Percentiles rank a stretch among this genome's conserved stretches.
Conservation (phyloP, 331 rosid species). For the Ulmus americana region DNA sequence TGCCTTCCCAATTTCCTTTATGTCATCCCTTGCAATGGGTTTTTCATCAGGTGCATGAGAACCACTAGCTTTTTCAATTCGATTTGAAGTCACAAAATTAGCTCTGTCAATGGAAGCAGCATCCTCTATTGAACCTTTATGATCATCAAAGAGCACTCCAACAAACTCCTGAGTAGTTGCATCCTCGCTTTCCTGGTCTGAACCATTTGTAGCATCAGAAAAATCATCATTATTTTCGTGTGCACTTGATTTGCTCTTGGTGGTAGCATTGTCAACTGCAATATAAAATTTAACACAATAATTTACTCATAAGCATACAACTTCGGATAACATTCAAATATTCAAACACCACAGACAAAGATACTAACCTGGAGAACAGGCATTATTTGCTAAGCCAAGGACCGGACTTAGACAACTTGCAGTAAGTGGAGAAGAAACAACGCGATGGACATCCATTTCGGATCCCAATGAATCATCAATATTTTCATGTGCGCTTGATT, state of each 20-base stretch:
- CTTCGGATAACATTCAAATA: neutral
- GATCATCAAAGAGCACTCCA: constrained; percentile 2
- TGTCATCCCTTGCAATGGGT: neutral
- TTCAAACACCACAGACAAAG: neutral
- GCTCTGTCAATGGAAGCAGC: neutral
- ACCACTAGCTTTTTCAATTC: neutral
- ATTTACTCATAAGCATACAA: neutral
- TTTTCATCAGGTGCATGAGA: neutral
- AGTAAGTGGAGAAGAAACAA: too few species aligned
- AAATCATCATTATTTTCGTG: neutral
- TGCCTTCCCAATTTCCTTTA: neutral
- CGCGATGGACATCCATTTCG: too few species aligned
- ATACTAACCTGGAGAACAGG: neutral
- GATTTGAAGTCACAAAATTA: neutral
- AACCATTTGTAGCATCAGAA: neutral
- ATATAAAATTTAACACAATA: neutral
- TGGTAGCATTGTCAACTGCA: neutral
- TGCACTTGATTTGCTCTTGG: neutral
- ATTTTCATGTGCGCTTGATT: too few species aligned
- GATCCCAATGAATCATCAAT: too few species aligned
- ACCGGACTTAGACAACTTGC: too few species aligned
- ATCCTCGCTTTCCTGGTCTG: neutral
- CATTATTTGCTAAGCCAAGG: too few species aligned
- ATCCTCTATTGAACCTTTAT: constrained; percentile 1
- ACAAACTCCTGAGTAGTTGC: neutral